Conservation (phyloP, 495 filamentous ascomycete genomes). For the Daldinia loculata region DNA sequence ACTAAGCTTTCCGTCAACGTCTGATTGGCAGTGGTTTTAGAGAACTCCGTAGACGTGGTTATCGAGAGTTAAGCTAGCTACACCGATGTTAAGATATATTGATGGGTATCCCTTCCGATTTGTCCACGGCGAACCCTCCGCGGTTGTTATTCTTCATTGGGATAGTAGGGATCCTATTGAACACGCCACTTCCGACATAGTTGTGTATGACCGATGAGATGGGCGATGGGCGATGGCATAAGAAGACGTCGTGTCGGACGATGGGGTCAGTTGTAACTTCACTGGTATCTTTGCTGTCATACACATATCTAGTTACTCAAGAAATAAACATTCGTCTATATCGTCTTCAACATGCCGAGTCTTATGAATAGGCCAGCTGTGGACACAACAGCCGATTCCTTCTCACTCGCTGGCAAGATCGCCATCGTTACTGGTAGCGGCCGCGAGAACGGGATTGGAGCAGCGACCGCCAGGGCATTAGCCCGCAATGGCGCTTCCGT, state of each 20-base stretch:
- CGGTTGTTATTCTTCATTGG: too few relatives aligned
- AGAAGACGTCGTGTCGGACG: background rate
- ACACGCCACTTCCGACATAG: background rate
- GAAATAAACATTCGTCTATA: background rate
- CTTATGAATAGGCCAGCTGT: constrained; percentile 13
- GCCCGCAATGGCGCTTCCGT: constrained; percentile 54
- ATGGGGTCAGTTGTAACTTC: background rate
- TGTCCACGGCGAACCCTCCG: too few relatives aligned
- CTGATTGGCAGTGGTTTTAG: background rate
- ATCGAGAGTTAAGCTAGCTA: too few relatives aligned
- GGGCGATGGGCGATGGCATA: background rate
- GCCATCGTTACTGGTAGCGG: constrained; percentile 60
- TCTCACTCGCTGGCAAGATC: constrained; percentile 55
- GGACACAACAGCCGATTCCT: constrained; percentile 9
- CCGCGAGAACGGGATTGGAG: constrained; percentile 53
- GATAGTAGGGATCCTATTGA: too few relatives aligned
- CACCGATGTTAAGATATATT: too few relatives aligned
- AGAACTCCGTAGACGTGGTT: too few relatives aligned
- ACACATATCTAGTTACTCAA: background rate
- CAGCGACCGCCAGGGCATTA: constrained; percentile 49
- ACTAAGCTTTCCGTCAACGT: background rate
- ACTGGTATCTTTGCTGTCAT: background rate
- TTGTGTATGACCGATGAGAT: background rate
- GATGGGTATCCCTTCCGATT: too few relatives aligned
- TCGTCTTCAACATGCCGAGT: background rate